Evolutionary conservation across 352 stramenopile genomes (phyloP), one percentile per base, ranked within the genome.

Genomic region (Paralagenidium karlingii): DNA sequence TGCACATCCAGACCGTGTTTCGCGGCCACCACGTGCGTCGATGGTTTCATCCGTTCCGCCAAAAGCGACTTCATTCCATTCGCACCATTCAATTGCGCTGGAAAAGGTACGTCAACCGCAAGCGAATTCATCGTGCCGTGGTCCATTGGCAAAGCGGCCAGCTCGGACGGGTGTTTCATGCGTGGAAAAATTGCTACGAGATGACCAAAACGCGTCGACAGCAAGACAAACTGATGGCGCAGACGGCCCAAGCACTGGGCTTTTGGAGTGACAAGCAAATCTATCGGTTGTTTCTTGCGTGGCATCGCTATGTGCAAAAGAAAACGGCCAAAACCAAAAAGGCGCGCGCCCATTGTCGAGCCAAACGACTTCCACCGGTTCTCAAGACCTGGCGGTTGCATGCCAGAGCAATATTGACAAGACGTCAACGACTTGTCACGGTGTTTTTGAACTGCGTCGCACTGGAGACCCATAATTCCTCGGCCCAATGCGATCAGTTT

Each of bases 381-480:
- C 38, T 90, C 13, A 55, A 64, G 10, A 57, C 63, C 0, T 90
- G 76, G 73, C 38, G 52, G 0, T 8, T 26, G 16, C 49, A 67
- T 8, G 55, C 49, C 6, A 27, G 47, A 7, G 47, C 55, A 24
- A 54, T 62, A 3, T 60, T 58, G 27, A 18, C 19, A 7, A 55
- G 58, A 8, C 57, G 67, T 2, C n/a, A 55, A 5, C 43, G 61
- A n/a, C 37, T 90, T 8, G 45, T 49, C 8, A 48, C 60, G n/a
- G 51, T 90, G 0, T 87, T 81, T 31, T 57, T 86, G 8, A 81
- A 80, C 41, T 40, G 55, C 12, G 63, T 68, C 9, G 58, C 60
- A 8, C 58, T 90, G 3, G 66, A 86, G 22, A 56, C 66, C 0
- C 68, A 87, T 46, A 90, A 90, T 33, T 90, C 76, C 10, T 64